Percentiles rank a stretch among this genome's conserved stretches.
These are phyloP conservation scores for Globisporangium carolinianum DNA, from an alignment of 352 stramenopile species.

Conservation along the genomic window DNA sequence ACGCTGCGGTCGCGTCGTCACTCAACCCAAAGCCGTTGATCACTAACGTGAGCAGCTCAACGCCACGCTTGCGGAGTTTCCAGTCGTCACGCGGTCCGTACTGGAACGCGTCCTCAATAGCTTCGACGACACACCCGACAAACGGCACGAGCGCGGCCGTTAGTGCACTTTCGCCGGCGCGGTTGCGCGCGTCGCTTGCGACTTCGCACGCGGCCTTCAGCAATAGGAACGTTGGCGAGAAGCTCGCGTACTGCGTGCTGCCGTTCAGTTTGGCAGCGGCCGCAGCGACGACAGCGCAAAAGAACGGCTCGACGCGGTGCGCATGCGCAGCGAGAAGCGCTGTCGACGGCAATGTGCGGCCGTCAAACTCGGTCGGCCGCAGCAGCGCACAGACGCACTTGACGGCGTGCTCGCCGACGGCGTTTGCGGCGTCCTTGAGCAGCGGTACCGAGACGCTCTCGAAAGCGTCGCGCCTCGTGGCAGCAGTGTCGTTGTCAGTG, in stretches of 20 bases:
- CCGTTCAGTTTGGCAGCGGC: slow-evolving; percentile 37
- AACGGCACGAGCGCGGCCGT: slow-evolving; percentile 29
- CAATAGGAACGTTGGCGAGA: slow-evolving; percentile 41
- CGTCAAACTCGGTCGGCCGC: slow-evolving; percentile 47
- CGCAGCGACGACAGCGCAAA: slow-evolving; percentile 26
- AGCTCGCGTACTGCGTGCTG: slow-evolving; percentile 33
- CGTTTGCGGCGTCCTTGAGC: slow-evolving; percentile 26
- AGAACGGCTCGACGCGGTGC: slow-evolving; percentile 25
- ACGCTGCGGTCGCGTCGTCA: slow-evolving; percentile 13
- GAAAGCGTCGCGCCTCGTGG: slow-evolving; percentile 12
- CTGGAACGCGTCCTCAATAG: slow-evolving; percentile 53
- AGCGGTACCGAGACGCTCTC: slow-evolving; percentile 30
- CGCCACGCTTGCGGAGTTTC: slow-evolving; percentile 39
- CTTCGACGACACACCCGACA: slow-evolving; percentile 38
- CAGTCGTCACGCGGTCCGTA: slow-evolving; percentile 42
- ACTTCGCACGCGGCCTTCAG: slow-evolving; percentile 30
- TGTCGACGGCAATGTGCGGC: slow-evolving; percentile 21
- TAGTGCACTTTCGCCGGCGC: slow-evolving; percentile 17
- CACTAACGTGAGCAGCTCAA: slow-evolving; percentile 44
- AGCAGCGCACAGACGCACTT: slow-evolving; percentile 43
- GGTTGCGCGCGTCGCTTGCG: slow-evolving; percentile 20
- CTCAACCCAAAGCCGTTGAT: slow-evolving; percentile 36
- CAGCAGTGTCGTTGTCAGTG: background rate
- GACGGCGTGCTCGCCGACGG: slow-evolving; percentile 36
- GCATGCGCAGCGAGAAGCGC: slow-evolving; percentile 24